phyloP scores from a whole-genome alignment of 169 alveolate genomes.

The Plasmodium billcollinsi region DNA sequence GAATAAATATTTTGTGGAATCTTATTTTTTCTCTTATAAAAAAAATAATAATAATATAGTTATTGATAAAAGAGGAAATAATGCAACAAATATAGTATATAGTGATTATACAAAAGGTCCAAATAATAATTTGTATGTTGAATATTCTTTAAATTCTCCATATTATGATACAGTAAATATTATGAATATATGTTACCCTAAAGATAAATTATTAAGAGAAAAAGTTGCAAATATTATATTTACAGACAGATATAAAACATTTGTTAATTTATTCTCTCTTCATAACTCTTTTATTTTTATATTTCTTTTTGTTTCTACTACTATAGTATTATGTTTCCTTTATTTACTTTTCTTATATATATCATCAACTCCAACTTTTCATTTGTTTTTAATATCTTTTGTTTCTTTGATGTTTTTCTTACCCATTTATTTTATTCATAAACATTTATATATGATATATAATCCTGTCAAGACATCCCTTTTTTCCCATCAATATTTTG shows the following conservation, averaged over 20 bases:
- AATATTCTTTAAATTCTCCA: slow-evolving; percentile 59
- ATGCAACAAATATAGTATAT: slow-evolving; percentile 47
- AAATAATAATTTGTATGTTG: slow-evolving; percentile 60
- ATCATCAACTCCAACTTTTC: slow-evolving; percentile 13
- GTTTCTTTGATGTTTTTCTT: slow-evolving; percentile 12
- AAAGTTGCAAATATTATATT: slow-evolving; percentile 36
- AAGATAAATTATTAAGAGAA: slow-evolving; percentile 49
- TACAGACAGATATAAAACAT: slow-evolving; percentile 54
- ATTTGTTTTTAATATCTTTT: slow-evolving; percentile 22
- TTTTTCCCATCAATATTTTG: slow-evolving; percentile 61
- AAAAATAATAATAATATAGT: background rate
- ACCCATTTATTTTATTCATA: slow-evolving; percentile 54
- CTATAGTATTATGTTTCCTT: slow-evolving; percentile 16
- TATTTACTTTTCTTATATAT: slow-evolving; percentile 34
- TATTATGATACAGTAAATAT: slow-evolving; percentile 54
- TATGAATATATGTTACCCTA: slow-evolving; percentile 64
- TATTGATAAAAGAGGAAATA: slow-evolving; percentile 49
- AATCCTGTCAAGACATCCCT: slow-evolving; percentile 57
- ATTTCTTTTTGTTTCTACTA: slow-evolving; percentile 12
- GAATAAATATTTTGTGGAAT: slow-evolving; percentile 22
- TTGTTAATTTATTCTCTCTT: slow-evolving; percentile 67
- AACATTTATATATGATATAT: slow-evolving; percentile 57
- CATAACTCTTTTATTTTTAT: slow-evolving; percentile 26
- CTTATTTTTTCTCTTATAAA: slow-evolving; percentile 26
- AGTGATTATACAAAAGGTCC: slow-evolving; percentile 65